Evolutionary conservation across 495 filamentous ascomycete species (phyloP).

Genomic region (Xylaria cubensis): DNA sequence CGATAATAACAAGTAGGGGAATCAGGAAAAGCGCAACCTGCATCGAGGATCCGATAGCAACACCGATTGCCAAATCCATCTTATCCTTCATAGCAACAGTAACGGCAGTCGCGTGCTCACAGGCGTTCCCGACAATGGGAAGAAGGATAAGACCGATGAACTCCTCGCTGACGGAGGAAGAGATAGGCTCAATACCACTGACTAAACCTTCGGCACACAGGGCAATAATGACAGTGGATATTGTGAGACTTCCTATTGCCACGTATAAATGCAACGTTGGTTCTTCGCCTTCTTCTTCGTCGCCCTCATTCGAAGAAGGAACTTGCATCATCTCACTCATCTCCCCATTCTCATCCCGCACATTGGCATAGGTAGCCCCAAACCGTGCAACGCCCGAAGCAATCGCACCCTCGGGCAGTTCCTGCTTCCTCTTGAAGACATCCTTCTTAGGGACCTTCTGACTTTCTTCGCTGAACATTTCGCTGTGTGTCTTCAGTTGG

Average conservation of each 20-base stretch:
- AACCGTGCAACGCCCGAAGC: slow-evolving; percentile 65
- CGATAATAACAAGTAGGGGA: slow-evolving; percentile 77
- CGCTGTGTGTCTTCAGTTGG: slow-evolving; percentile 78
- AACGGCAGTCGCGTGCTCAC: slow-evolving; percentile 86
- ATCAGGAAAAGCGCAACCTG: slow-evolving; percentile 84
- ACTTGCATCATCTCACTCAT: slow-evolving; percentile 46
- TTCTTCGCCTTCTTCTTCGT: slow-evolving; percentile 68
- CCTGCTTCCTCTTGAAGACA: slow-evolving; percentile 49
- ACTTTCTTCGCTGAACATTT: slow-evolving; percentile 75
- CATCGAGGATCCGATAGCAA: slow-evolving; percentile 85
- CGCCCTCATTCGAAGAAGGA: slow-evolving; percentile 37
- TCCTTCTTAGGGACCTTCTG: slow-evolving; percentile 65
- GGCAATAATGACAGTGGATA: slow-evolving; percentile 80
- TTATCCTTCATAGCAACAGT: slow-evolving; percentile 89
- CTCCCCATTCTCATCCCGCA: slow-evolving; percentile 54
- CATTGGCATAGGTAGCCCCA: slow-evolving; percentile 51
- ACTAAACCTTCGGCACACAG: slow-evolving; percentile 94
- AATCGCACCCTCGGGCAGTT: slow-evolving; percentile 62
- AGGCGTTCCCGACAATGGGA: slow-evolving; percentile 89
- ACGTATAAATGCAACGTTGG: slow-evolving; percentile 73
- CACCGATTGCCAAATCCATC: slow-evolving; percentile 87
- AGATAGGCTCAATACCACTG: slow-evolving; percentile 72
- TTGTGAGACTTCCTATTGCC: slow-evolving; percentile 71
- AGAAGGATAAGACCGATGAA: slow-evolving; percentile 86
- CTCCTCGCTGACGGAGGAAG: slow-evolving; percentile 66